Evolutionary conservation across 805 yeast species (phyloP).

Genomic region (Maudiozyma barnettii): DNA sequence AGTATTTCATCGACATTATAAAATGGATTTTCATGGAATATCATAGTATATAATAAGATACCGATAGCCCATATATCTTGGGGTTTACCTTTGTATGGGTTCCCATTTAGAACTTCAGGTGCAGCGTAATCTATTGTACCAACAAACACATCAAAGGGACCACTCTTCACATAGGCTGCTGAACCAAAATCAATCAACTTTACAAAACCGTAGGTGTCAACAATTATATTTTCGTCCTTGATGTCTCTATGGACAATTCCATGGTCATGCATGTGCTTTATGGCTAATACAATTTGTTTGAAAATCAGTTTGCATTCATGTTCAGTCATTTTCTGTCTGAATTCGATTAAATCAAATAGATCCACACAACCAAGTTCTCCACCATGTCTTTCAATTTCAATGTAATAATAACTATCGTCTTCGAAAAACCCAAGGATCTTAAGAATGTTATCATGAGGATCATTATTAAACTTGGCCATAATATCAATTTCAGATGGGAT

Average conservation of each 20-base stretch:
- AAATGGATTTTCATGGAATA: conserved; percentile 89
- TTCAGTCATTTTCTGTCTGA: conserved; percentile 68
- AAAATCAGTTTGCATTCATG: conserved; percentile 66
- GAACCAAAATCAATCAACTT: conserved; percentile 91
- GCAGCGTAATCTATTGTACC: conserved; percentile 97
- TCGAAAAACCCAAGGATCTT: conserved; percentile 83
- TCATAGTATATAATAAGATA: conserved; percentile 75
- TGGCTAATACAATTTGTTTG: conserved; percentile 66
- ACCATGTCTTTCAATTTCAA: conserved; percentile 90
- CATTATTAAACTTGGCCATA: conserved; percentile 60
- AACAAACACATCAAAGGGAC: conserved; percentile 93
- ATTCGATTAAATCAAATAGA: conserved; percentile 81
- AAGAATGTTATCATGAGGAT: conserved; percentile 81
- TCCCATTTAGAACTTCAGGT: conserved; percentile 86
- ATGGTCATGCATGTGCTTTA: conserved; percentile 68
- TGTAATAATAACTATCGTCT: conserved; percentile 76
- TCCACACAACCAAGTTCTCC: conserved; percentile 85
- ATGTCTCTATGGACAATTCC: conserved; percentile 91
- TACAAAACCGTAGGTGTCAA: conserved; percentile 67
- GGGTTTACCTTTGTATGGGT: conserved; percentile 80
- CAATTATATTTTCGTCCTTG: conserved; percentile 86
- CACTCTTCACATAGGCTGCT: conserved; percentile 80
- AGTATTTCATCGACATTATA: conserved; percentile 89
- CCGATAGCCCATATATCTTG: conserved; percentile 98
- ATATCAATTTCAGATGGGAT: conserved; percentile 91